These are phyloP conservation scores for Zymoseptoria ardabiliae DNA, from an alignment of 2,329 filamentous ascomycete species.

Conservation along the genomic window DNA sequence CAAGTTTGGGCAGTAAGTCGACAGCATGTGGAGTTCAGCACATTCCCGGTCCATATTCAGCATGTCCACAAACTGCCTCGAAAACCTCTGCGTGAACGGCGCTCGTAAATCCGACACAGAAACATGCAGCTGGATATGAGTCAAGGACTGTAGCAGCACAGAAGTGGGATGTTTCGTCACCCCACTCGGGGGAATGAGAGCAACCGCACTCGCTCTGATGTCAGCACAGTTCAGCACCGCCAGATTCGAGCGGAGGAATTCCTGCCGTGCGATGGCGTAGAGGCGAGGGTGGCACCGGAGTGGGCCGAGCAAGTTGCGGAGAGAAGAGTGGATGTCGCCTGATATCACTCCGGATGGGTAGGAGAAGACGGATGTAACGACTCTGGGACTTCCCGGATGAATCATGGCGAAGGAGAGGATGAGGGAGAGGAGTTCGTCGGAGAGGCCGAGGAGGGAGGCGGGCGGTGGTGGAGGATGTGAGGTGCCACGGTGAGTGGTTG, in stretches of 20 bases:
- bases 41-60: background rate
- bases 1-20: background rate
- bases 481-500: background rate
- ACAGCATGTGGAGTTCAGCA: background rate
- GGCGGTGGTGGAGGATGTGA: background rate
- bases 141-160: background rate
- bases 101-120: background rate
- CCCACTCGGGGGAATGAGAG: background rate
- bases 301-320: background rate
- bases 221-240: background rate
- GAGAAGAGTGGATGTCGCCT: background rate
- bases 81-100: background rate
- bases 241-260: background rate
- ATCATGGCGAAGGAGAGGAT: background rate
- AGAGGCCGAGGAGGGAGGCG: background rate
- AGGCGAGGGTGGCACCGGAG: background rate
- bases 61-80: background rate
- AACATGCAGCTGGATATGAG: background rate
- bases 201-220: background rate
- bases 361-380: background rate
- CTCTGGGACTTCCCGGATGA: background rate
- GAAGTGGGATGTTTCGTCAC: background rate
- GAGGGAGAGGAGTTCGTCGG: background rate
- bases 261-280: background rate
- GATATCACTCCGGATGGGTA: background rate